Evolutionary conservation across 768 basidiomycete species (phyloP).

Genomic region (Calocera cornea): DNA sequence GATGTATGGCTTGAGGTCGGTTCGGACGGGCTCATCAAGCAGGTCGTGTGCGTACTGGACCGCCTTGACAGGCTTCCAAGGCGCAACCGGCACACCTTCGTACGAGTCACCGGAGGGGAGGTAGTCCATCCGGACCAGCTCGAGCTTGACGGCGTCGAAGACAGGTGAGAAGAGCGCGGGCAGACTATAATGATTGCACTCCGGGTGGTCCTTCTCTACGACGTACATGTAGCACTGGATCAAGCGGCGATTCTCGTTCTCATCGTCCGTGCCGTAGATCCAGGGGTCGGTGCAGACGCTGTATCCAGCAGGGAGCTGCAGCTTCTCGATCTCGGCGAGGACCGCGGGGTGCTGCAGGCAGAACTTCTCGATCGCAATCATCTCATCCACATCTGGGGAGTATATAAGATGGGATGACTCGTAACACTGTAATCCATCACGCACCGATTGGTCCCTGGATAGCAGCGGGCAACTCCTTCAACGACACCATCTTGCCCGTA

Average conservation of each 20-base stretch:
- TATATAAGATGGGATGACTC: neutral
- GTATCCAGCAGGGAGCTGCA: conserved; percentile 7
- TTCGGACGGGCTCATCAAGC: conserved; percentile 6
- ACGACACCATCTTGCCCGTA: conserved; percentile 5
- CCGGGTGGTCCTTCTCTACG: conserved; percentile 5
- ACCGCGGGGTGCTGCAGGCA: conserved; percentile 5
- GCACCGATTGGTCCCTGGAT: neutral
- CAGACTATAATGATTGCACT: conserved; percentile 6
- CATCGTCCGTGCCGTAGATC: conserved; percentile 8
- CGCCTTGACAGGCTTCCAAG: neutral
- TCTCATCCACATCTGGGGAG: neutral
- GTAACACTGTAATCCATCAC: neutral
- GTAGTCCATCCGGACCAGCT: neutral
- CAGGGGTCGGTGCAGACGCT: conserved; percentile 10
- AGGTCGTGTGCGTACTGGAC: conserved; percentile 6
- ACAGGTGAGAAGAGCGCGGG: neutral
- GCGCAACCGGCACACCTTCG: neutral
- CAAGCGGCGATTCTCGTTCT: neutral
- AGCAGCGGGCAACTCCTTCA: conserved; percentile 3
- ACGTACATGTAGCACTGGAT: conserved; percentile 6
- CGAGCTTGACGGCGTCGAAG: neutral
- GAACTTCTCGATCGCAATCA: neutral
- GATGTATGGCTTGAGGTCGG: conserved; percentile 8
- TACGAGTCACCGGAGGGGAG: neutral
- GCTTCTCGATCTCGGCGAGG: conserved; percentile 1